Percentiles rank a stretch among this genome's conserved stretches.
phyloP scores from a whole-genome alignment of 108 stramenopile species.

The Epithemia pelagica region DNA sequence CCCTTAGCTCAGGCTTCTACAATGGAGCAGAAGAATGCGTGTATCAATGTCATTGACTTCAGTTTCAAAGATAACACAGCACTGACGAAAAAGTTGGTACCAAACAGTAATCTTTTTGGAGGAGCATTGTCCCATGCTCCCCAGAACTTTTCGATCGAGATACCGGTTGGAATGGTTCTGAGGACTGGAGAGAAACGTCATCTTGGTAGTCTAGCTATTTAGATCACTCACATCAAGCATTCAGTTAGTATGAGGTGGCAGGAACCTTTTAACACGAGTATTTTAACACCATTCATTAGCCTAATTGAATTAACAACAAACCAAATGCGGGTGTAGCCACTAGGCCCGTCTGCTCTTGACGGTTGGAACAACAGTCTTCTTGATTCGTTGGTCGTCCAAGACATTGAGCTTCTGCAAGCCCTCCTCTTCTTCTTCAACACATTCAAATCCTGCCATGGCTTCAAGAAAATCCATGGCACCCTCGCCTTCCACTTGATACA shows the following conservation, averaged over 20 bases:
- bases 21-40: conserved; percentile 43
- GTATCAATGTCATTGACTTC: conserved; percentile 65
- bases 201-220: conserved; percentile 13
- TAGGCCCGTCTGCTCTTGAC: too few species aligned
- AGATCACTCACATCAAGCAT: too few species aligned
- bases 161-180: conserved; percentile 42
- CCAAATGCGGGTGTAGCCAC: too few species aligned
- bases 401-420: not conserved
- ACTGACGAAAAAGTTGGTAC: conserved; percentile 10
- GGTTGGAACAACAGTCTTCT: too few species aligned
- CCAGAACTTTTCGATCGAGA: conserved; percentile 26
- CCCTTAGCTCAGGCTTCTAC: conserved; percentile 50
- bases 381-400: not conserved
- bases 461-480: not conserved
- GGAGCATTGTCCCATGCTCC: conserved; percentile 30
- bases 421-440: not conserved
- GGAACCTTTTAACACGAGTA: too few species aligned
- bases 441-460: not conserved
- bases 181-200: conserved; percentile 63
- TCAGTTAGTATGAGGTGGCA: too few species aligned
- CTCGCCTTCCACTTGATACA: not conserved
- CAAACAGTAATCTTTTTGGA: conserved; percentile 35
- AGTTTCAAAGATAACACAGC: conserved; percentile 22
- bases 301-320: too few species aligned
- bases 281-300: too few species aligned